A percentile compares a stretch with the other conserved stretches of the same genome.
Conservation (phyloP, 495 filamentous ascomycete species). For the Lophiostoma macrostomum region DNA sequence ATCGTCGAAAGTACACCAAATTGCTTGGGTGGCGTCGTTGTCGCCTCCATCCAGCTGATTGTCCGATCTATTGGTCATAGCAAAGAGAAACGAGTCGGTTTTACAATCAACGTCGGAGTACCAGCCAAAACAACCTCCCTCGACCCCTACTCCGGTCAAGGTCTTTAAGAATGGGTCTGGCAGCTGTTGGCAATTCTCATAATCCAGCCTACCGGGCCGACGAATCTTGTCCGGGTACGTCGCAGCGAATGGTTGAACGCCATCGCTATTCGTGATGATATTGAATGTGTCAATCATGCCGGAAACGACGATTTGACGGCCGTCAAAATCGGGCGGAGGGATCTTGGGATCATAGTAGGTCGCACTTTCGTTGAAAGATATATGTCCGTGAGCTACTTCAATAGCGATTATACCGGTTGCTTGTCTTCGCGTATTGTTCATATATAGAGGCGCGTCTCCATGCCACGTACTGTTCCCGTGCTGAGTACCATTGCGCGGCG, state of each 20-base stretch:
- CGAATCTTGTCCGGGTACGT: conserved; percentile 4
- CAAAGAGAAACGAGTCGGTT: neutral
- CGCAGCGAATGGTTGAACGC: neutral
- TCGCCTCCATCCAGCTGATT: neutral
- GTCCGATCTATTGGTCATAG: conserved; percentile 3
- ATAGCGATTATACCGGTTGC: no score
- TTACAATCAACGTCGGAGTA: conserved; percentile 4
- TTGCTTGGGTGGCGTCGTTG: neutral
- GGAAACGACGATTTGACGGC: neutral
- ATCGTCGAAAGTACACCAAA: conserved; percentile 9
- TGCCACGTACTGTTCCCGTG: no score
- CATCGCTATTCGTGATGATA: neutral
- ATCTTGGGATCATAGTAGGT: conserved; percentile 2
- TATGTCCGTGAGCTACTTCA: no score
- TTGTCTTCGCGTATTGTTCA: no score
- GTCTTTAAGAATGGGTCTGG: neutral
- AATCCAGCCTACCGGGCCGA: neutral
- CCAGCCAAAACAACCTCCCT: conserved; percentile 7
- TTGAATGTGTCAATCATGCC: neutral
- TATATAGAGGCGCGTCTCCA: no score
- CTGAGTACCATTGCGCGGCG: no score
- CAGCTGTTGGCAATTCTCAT: conserved; percentile 1
- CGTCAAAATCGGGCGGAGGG: neutral
- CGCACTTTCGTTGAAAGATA: neutral
- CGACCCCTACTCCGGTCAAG: neutral